Percentiles rank a stretch among this genome's conserved stretches.
These are phyloP conservation scores for Bullera alba DNA, from an alignment of 768 basidiomycete species.

Conservation along the genomic window DNA sequence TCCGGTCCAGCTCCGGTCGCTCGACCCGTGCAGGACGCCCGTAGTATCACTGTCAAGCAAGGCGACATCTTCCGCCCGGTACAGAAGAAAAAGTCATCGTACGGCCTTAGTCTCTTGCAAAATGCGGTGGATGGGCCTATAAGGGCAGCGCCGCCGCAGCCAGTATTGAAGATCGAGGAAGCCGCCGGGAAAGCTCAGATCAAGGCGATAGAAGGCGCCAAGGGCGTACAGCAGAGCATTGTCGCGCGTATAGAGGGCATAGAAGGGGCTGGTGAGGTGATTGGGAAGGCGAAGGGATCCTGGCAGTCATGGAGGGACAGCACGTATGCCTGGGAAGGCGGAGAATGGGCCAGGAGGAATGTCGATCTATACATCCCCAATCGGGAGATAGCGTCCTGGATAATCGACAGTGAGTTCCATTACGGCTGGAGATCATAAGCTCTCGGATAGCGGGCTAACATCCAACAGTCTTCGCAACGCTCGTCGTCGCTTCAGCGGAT, in stretches of 20 bases:
- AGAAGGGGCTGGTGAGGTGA: conserved; percentile 10
- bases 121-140: conserved; percentile 28
- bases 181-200: conserved; percentile 6
- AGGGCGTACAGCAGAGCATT: conserved; percentile 17
- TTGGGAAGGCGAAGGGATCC: conserved; percentile 16
- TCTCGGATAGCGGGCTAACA: not conserved
- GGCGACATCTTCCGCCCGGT: conserved; percentile 33
- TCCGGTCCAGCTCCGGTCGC: conserved; percentile 1
- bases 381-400: conserved; percentile 7
- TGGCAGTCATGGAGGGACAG: not conserved
- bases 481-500: conserved; percentile 31
- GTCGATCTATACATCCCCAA: conserved; percentile 6
- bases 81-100: conserved; percentile 12
- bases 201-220: conserved; percentile 9
- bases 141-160: conserved; percentile 10
- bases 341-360: conserved; percentile 24
- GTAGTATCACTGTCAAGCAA: conserved; percentile 26
- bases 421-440: conserved; percentile 1
- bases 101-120: conserved; percentile 4
- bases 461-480: conserved; percentile 25
- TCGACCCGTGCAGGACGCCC: conserved; percentile 12
- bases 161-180: conserved; percentile 13
- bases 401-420: conserved; percentile 28
- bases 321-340: conserved; percentile 21
- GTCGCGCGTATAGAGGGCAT: conserved; percentile 19